Evolutionary conservation across 306 rosid species (phyloP), one percentile per base, ranked within the genome.

Genomic region (Prunus davidiana): DNA sequence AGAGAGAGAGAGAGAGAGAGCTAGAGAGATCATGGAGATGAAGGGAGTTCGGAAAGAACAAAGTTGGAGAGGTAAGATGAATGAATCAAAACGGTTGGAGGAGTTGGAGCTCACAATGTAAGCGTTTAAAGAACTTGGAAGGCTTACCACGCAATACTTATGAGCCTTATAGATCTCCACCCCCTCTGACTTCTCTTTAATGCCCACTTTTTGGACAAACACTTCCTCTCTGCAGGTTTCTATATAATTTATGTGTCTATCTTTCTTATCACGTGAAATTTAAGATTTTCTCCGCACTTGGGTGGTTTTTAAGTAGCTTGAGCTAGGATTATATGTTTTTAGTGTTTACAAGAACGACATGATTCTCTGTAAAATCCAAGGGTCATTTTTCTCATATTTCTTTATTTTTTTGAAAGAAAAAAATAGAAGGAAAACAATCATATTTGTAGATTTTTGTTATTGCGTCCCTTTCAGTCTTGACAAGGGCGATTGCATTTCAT

Each of bases 141-240:
- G 80, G 75, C 66, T 49, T 50, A 77, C 82, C 80, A 78, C 85
- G 83, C 78, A 70, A 74, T 38, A 19, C 28, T 27, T 19, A 49
- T 41, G 69, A 3, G 25, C 14, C 64, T 58, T 14, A 0, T 11
- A 14, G 8, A 22, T 4, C 5, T 2, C 22, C 55, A 28, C 16
- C 5, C 18, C 6, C 55, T 67, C 63, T 50, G 76, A 75, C 80
- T 25, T 54, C 24, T 50, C 10, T 22, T 55, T 12, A 0, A 14
- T 0, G 16, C 64, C 15, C 45, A 3, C 10, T 12, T 76, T 65
- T 76, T 65, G 16, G 38, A 20, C 10, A 20, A 20, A 22, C 20
- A n/a, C 14, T 56, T 20, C 10, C 2, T 56, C 43, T 38, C 0
- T 38, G 0, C 9, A 0, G 43, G 43, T 38, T 38, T 38, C 9